These are phyloP conservation scores for Lithocarpus polystachyus DNA, from an alignment of 306 rosid genomes.

Conservation along the genomic window DNA sequence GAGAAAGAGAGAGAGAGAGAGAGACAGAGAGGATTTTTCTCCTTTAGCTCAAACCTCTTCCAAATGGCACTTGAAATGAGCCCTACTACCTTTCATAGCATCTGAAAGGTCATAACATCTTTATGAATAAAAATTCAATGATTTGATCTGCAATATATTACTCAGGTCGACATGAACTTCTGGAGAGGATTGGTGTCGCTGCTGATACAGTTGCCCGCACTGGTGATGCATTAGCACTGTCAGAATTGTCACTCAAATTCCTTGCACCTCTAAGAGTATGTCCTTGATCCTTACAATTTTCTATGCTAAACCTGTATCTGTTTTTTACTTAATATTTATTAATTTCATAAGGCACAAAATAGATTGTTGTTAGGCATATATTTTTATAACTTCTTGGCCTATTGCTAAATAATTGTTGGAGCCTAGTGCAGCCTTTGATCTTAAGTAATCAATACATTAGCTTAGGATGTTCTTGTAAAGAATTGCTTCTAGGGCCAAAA, in stretches of 20 bases:
- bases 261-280: constrained; percentile 84
- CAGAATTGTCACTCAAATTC: constrained; percentile 72
- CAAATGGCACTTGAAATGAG: not conserved
- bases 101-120: not conserved
- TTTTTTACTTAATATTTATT: not conserved
- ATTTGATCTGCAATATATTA: constrained; percentile 21
- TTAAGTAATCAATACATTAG: not conserved
- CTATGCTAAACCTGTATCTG: not conserved
- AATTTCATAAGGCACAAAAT: not conserved
- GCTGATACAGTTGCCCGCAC: constrained; percentile 63
- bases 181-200: constrained; percentile 55
- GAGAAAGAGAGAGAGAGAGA: no score
- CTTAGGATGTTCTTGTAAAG: constrained; percentile 3
- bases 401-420: constrained; percentile 2
- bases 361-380: not conserved
- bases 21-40: no score
- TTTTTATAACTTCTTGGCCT: not conserved
- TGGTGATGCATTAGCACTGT: constrained; percentile 71
- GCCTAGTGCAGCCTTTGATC: not conserved
- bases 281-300: not conserved
- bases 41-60: no score
- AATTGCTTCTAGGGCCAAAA: constrained; percentile 1
- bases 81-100: not conserved
- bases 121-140: constrained; percentile 10
- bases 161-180: constrained; percentile 75